Evolutionary conservation across 2,329 filamentous ascomycete genomes (phyloP).

Genomic region (Beauveria rudraprayagi): DNA sequence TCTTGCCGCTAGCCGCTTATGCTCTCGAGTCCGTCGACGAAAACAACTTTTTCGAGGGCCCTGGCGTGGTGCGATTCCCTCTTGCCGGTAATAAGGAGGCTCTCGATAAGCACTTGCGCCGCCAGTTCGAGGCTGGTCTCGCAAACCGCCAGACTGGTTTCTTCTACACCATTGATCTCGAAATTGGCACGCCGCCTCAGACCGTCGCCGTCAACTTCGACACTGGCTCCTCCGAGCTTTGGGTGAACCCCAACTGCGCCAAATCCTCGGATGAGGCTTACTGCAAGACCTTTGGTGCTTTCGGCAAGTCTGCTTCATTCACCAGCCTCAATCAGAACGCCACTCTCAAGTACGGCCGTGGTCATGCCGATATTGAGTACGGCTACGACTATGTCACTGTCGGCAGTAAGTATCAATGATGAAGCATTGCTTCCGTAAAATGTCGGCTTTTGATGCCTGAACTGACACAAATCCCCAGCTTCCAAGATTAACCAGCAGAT

Average conservation of each 20-base stretch:
- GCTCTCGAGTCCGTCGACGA: slow-evolving; percentile 13
- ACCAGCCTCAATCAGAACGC: slow-evolving; percentile 20
- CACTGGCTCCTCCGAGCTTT: slow-evolving; percentile 33
- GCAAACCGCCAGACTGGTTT: slow-evolving; percentile 22
- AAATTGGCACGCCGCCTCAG: slow-evolving; percentile 30
- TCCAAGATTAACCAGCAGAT: slow-evolving; percentile 26
- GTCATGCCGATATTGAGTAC: slow-evolving; percentile 25
- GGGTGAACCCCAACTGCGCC: slow-evolving; percentile 34
- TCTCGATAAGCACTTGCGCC: slow-evolving; percentile 20
- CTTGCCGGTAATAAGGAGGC: slow-evolving; percentile 22
- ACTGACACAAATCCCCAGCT: slow-evolving; percentile 14
- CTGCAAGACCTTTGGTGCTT: slow-evolving; percentile 23
- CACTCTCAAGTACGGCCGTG: slow-evolving; percentile 24
- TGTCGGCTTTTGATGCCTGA: no score
- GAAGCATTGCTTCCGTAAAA: not conserved
- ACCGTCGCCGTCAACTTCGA: slow-evolving; percentile 32
- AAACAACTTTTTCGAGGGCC: slow-evolving; percentile 10
- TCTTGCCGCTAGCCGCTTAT: slow-evolving; percentile 20
- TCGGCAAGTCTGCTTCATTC: slow-evolving; percentile 23
- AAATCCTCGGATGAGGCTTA: slow-evolving; percentile 21
- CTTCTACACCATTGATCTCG: slow-evolving; percentile 31
- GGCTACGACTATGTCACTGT: slow-evolving; percentile 26
- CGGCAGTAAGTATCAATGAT: slow-evolving; percentile 22
- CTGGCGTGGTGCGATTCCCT: slow-evolving; percentile 23
- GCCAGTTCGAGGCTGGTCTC: slow-evolving; percentile 22